Conservation (phyloP, 345 rosid species). For the Syzygium oleosum region DNA sequence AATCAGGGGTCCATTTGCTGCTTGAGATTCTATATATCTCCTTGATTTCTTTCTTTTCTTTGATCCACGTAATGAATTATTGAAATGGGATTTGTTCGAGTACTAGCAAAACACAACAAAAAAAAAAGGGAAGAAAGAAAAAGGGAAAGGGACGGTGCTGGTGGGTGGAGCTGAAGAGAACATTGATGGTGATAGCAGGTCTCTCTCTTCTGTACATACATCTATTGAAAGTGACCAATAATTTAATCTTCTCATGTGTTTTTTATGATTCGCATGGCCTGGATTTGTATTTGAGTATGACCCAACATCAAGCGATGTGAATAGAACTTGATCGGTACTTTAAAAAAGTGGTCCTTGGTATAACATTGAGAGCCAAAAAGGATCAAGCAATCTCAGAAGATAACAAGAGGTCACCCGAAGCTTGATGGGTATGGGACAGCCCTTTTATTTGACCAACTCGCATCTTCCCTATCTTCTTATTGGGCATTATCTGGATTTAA, state of each 20-base stretch:
- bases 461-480: not conserved
- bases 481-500: not conserved
- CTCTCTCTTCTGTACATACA: not conserved
- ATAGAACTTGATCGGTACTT: not conserved
- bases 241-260: not conserved
- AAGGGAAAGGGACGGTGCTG: not conserved
- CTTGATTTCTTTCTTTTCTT: not conserved
- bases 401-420: not conserved
- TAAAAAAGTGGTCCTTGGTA: not conserved
- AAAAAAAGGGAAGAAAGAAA: not conserved
- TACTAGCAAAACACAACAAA: not conserved
- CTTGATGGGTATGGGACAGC: not conserved
- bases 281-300: not conserved
- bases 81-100: not conserved
- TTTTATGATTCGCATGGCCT: not conserved
- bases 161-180: not conserved
- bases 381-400: not conserved
- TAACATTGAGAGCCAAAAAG: not conserved
- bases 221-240: not conserved
- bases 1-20: not conserved
- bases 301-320: not conserved
- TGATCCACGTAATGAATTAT: not conserved
- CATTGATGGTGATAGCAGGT: not conserved
- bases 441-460: not conserved
- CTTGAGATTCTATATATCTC: not conserved